These are phyloP conservation scores for Pueraria montana DNA, from an alignment of 306 rosid genomes.

Conservation along the genomic window DNA sequence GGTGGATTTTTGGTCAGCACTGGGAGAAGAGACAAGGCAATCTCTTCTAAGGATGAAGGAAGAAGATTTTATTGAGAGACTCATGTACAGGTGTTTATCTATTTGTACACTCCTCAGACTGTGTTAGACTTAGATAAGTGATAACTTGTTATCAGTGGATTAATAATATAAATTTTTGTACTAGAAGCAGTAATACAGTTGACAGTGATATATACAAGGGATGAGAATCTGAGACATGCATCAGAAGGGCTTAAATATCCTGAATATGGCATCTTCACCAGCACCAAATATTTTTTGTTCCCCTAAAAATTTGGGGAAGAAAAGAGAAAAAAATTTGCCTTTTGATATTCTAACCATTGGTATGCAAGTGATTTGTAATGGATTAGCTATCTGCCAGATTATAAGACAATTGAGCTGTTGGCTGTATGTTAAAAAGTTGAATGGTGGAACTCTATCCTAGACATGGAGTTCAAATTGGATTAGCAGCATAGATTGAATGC, in stretches of 20 bases:
- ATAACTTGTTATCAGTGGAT: conserved; percentile 42
- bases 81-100: conserved; percentile 91
- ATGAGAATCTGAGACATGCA: conserved; percentile 34
- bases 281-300: conserved; percentile 21
- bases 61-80: conserved; percentile 99
- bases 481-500: conserved; percentile 38
- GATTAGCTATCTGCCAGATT: conserved; percentile 40
- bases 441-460: conserved; percentile 32
- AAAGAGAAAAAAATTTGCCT: conserved; percentile 14
- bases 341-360: conserved; percentile 34
- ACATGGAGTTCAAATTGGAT: conserved; percentile 32
- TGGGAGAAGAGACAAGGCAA: conserved; percentile 95
- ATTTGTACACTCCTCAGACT: conserved; percentile 50
- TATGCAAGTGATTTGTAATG: conserved; percentile 37
- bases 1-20: conserved; percentile 98
- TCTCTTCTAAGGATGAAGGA: conserved; percentile 99
- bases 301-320: conserved; percentile 23
- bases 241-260: conserved; percentile 44
- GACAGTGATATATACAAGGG: conserved; percentile 41
- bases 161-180: conserved; percentile 33
- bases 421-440: conserved; percentile 27
- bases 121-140: conserved; percentile 49
- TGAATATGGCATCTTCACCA: conserved; percentile 24
- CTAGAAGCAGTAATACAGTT: conserved; percentile 38
- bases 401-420: conserved; percentile 19